Conservation (phyloP, 129 eudicot species). For the Apium graveolens region DNA sequence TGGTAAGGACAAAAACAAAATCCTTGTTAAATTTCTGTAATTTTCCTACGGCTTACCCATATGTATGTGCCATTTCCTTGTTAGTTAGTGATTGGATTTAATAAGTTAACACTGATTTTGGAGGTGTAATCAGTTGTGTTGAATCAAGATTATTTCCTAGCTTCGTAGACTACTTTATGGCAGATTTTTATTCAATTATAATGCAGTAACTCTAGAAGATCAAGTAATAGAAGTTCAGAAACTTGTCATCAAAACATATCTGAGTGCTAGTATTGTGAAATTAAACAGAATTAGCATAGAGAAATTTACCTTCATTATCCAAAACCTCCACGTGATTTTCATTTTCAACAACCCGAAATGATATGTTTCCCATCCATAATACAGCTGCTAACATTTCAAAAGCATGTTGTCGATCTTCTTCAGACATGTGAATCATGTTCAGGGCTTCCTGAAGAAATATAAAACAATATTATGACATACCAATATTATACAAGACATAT, state of each 20-base stretch:
- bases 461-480: slow-evolving; percentile 1
- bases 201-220: background rate
- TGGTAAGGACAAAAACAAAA: background rate
- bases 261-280: background rate
- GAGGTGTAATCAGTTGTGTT: background rate
- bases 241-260: background rate
- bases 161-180: background rate
- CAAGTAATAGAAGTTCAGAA: background rate
- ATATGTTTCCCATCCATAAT: slow-evolving; percentile 89
- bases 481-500: background rate
- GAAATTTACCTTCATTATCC: slow-evolving; percentile 59
- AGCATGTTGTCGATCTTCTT: slow-evolving; percentile 59
- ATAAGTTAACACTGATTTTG: background rate
- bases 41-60: too few species aligned
- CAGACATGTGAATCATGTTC: slow-evolving; percentile 34
- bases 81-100: too few species aligned
- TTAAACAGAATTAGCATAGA: background rate
- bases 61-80: too few species aligned
- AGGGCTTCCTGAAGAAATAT: slow-evolving; percentile 59
- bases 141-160: too few species aligned
- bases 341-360: slow-evolving; percentile 55
- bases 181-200: background rate
- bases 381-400: slow-evolving; percentile 83
- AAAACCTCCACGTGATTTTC: slow-evolving; percentile 65
- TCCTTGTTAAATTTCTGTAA: background rate